Evolutionary conservation across 108 stramenopile species (phyloP), one percentile per base, ranked within the genome.

Genomic region (Fragilariopsis cylindrus): DNA sequence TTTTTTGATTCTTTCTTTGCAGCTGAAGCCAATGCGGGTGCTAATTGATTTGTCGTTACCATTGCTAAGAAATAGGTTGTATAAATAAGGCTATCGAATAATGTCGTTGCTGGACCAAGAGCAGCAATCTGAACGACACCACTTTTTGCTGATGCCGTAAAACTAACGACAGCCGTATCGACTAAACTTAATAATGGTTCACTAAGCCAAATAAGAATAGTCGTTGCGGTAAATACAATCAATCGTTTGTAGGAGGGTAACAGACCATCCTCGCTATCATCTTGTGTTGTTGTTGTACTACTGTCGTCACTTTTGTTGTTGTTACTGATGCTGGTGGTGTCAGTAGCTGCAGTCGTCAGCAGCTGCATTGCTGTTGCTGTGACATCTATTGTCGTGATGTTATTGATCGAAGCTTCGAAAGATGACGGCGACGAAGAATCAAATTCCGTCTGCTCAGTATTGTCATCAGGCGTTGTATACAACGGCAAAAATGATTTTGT

Each of bases 171-270:
- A 19, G 96, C 85, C 13, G 97, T 94, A 74, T 98, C 98, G 19
- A 98, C 93, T 43, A 98, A 86, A 70, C 90, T 90, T 48, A 98
- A 81, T 3, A 98, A 80, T 1, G 98, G 97, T 72, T 95, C 92
- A 18, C 90, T 87, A 1, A 98, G 72, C 96, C 96, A 97, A 71
- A 95, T 92, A 12, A 92, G 64, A 48, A 89, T 80, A 4, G 92
- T 95, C n/a, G 92, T 88, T 6, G 80, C 71, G 3, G 81, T 81
- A 70, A 93, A 95, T 48, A 82, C 58, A 4, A 90, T 40, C 3
- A 95, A 72, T 66, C 69, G 73, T 56, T 70, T 69, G 70, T 88
- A 91, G 43, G 90, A 83, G 48, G 93, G 91, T 42, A 92, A 44
- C 19, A 72, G 49, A 18, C 67, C 67, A 18, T 44, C 67, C 43